Evolutionary conservation across 1,284 basidiomycete genomes (phyloP), one percentile per base, ranked within the genome.

Genomic region (Apiotrichum montevideense): DNA sequence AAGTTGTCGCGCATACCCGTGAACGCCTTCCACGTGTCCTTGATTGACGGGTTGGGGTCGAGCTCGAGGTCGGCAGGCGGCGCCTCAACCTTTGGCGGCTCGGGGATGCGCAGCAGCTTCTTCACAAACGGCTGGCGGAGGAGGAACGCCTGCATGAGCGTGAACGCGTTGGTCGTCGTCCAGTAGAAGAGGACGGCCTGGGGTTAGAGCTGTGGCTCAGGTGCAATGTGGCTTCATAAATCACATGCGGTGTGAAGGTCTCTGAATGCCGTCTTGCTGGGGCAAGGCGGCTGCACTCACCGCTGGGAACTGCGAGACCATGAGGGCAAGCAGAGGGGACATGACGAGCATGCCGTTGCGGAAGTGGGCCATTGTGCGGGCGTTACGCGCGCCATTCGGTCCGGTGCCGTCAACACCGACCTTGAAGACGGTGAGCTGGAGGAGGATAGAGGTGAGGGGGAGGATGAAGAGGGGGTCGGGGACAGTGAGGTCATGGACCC

Each of bases 401-500:
- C 81, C 80, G 56, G 81, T 73, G 59, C 82, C 76, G 64, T 80
- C 72, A 62, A 80, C 71, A 62, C 83, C 82, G 63, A 86, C 76
- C 69, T 79, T 76, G 39, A 93, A 81, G 59, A 93, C 88, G 10
- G 83, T 57, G 56, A 93, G 86, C 57, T 91, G 87, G 11, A 81
- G 79, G 41, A 78, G 78, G 56, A 85, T 81, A 62, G 80, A 84
- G 34, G 81, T 76, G 35, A 87, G 70, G 0, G 95, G 94, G 42
- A 97, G 78, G 21, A 88, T 79, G 66, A 83, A 89, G 56, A 83
- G 85, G 4, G 94, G 91, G 72, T 94, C 91, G 3, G 85, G 73
- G 1, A 81, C 71, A 0, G 90, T 90, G 58, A 98, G 75, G 73
- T 97, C 88, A 0, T 84, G 83, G 40, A 95, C 76, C 80, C 87